Conservation (phyloP, 2,329 filamentous ascomycete species). For the Lachnellula willkommii region DNA sequence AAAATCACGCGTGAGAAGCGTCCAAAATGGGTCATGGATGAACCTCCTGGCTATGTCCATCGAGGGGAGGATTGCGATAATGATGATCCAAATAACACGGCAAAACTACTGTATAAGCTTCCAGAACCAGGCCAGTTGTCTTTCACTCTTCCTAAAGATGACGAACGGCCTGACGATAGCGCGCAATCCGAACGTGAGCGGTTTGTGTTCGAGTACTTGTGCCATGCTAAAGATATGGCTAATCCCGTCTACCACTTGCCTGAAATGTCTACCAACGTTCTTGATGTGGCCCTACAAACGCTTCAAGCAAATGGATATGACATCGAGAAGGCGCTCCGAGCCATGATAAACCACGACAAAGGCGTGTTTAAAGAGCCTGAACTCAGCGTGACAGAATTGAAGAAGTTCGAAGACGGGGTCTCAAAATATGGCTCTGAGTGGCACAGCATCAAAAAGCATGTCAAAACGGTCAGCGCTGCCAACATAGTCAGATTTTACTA, state of each 20-base stretch:
- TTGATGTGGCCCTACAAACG: constrained; percentile 74
- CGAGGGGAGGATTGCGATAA: constrained; percentile 72
- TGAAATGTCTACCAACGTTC: constrained; percentile 74
- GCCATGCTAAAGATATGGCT: constrained; percentile 46
- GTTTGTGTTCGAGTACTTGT: constrained; percentile 73
- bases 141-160: constrained; percentile 34
- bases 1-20: constrained; percentile 72
- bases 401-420: constrained; percentile 89
- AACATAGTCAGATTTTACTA: constrained; percentile 93
- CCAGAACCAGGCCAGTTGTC: constrained; percentile 46
- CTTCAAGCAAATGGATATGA: constrained; percentile 70
- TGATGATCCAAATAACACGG: constrained; percentile 69
- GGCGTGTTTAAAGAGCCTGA: constrained; percentile 79
- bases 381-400: constrained; percentile 69
- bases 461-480: constrained; percentile 73
- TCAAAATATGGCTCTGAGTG: constrained; percentile 88
- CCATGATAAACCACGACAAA: constrained; percentile 62
- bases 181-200: constrained; percentile 34
- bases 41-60: constrained; percentile 76
- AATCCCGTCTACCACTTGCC: constrained; percentile 60
- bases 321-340: constrained; percentile 61
- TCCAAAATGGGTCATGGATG: constrained; percentile 90
- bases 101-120: constrained; percentile 73
- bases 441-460: constrained; percentile 73
- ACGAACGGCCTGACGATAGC: constrained; percentile 27